A percentile compares a stretch with the other conserved stretches of the same genome.
phyloP scores from a whole-genome alignment of 2,329 filamentous ascomycete genomes.

The Saccharata proteae region DNA sequence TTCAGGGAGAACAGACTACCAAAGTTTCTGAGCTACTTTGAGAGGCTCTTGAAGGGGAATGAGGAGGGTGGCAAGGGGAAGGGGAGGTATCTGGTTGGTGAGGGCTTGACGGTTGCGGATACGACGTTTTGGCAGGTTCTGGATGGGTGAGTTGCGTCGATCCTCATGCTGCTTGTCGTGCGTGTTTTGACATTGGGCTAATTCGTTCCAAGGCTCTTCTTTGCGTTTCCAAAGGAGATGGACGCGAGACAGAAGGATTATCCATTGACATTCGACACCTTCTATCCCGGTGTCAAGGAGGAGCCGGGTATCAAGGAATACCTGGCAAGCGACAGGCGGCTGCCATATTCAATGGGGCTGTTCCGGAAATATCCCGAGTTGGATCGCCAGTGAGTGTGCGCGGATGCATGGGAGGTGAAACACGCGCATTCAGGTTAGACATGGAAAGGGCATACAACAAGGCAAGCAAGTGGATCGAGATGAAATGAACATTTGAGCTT shows the following conservation, averaged over 20 bases:
- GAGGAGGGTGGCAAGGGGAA: slow-evolving; percentile 43
- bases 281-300: slow-evolving; percentile 52
- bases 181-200: not conserved
- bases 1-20: slow-evolving; percentile 53
- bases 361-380: slow-evolving; percentile 65
- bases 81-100: slow-evolving; percentile 54
- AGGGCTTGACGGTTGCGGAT: slow-evolving; percentile 57
- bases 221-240: slow-evolving; percentile 59
- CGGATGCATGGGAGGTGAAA: no score
- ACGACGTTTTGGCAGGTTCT: slow-evolving; percentile 59
- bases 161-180: not conserved
- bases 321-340: slow-evolving; percentile 50
- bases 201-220: slow-evolving; percentile 46
- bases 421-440: no score
- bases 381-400: slow-evolving; percentile 41
- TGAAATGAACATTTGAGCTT: no score
- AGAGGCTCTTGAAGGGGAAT: slow-evolving; percentile 50
- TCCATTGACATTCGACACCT: slow-evolving; percentile 44
- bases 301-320: slow-evolving; percentile 56
- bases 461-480: no score
- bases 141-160: slow-evolving; percentile 24
- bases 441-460: no score
- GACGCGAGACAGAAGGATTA: slow-evolving; percentile 46
- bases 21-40: slow-evolving; percentile 61
- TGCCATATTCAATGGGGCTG: slow-evolving; percentile 52